Evolutionary conservation across 805 yeast species (phyloP).

Genomic region (Nakazawaea siamensis): DNA sequence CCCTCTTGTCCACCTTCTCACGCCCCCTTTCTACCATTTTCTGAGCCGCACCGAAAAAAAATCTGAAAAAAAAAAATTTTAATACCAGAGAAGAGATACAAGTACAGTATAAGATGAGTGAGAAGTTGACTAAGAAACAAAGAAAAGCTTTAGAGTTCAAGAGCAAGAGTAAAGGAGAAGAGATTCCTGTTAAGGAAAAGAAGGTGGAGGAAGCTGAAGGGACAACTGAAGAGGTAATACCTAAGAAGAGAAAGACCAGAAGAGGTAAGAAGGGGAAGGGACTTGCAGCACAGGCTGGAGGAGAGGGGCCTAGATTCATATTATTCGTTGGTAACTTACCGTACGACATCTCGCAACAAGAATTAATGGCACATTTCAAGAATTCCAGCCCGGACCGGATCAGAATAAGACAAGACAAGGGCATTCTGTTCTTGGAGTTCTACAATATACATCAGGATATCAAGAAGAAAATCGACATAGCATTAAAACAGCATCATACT

Average conservation of each 20-base stretch:
- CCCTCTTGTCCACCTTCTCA: no score
- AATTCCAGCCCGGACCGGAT: conserved; percentile 65
- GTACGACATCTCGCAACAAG: conserved; percentile 53
- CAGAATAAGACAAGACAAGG: conserved; percentile 76
- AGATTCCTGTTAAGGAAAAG: conserved; percentile 22
- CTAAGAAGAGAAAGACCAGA: conserved; percentile 68
- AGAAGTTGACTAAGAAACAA: conserved; percentile 62
- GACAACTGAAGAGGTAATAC: conserved; percentile 20
- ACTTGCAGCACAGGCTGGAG: conserved; percentile 22
- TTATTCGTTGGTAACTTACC: conserved; percentile 90
- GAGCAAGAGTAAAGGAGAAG: conserved; percentile 20
- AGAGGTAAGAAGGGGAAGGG: conserved; percentile 71
- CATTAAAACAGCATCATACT: conserved; percentile 78
- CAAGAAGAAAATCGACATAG: conserved; percentile 73
- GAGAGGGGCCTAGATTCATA: conserved; percentile 58
- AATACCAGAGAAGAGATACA: no score
- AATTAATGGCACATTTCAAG: conserved; percentile 64
- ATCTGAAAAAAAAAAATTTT: no score
- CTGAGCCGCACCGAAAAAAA: no score
- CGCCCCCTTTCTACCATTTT: no score
- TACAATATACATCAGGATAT: conserved; percentile 50
- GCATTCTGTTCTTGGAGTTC: conserved; percentile 89
- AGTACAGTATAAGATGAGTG: no score
- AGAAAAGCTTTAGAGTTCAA: conserved; percentile 55
- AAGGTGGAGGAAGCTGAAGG: conserved; percentile 15